Evolutionary conservation across 495 filamentous ascomycete genomes (phyloP), one percentile per base, ranked within the genome.

Genomic region (Annulohypoxylon moriforme): DNA sequence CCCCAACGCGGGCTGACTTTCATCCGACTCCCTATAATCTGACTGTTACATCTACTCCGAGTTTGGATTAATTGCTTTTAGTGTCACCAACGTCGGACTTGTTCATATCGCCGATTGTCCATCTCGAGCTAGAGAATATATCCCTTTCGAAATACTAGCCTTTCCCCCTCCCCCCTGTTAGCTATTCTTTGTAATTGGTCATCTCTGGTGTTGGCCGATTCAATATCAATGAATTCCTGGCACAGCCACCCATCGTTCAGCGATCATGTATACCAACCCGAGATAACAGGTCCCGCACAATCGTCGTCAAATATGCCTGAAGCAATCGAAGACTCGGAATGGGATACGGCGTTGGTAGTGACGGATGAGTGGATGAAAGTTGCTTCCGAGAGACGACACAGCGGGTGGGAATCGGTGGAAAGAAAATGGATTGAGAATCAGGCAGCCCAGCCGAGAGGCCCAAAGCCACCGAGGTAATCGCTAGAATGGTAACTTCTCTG

Each of bases 391-490:
- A 65, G 75, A 18, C 65, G 75, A 5, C 75, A 77, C 7, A 77
- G 72, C 38, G 75, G 75, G 7, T 77, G 75, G 75, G 75, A 64
- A 16, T 65, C 69, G 7, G 75, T 77, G 11, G 75, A 77, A 66
- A 71, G 42, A 58, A 52, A 59, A 64, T 77, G 75, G 75, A 58
- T 24, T 0, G 57, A 58, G 18, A 46, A 56, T 31, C 68, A 59
- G 16, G 60, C 46, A 29, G 18, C 20, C 8, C 69, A 69, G 34
- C 33, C 18, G 22, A 22, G 0, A 10, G 55, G 56, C 20, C 8
- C 29, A 22, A 55, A 56, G 55, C 18, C 34, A 3, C 13, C 25
- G 24, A 67, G 58, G 61, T 69, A 72, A 29, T 62, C 22, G 18
- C 14, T 18, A n/a, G 16, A 27, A 58, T 33, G 27, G 8, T 16